Evolutionary conservation across 1,284 basidiomycete species (phyloP).

Genomic region (Leccinum colubrinum): DNA sequence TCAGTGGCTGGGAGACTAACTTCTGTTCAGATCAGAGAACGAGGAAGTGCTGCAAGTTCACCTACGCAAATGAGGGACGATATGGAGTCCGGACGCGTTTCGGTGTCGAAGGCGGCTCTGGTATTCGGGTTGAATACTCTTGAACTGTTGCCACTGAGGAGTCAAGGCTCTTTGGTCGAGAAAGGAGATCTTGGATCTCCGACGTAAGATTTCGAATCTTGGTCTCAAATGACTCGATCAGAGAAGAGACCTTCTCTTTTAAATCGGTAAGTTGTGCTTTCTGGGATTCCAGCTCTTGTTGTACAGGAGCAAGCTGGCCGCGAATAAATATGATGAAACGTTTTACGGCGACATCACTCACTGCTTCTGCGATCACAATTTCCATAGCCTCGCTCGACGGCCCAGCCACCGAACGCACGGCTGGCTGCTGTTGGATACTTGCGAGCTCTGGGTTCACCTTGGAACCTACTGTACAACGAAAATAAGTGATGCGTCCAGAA

Average conservation of each 20-base stretch:
- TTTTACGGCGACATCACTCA: slow-evolving; percentile 27
- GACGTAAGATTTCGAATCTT: slow-evolving; percentile 36
- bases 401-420: slow-evolving; percentile 9
- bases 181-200: slow-evolving; percentile 29
- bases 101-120: slow-evolving; percentile 31
- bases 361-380: slow-evolving; percentile 39
- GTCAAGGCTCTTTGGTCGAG: slow-evolving; percentile 14
- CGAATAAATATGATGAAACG: slow-evolving; percentile 9
- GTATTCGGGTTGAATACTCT: slow-evolving; percentile 23
- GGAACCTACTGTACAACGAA: slow-evolving; percentile 4
- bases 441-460: slow-evolving; percentile 5
- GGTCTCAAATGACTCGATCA: slow-evolving; percentile 33
- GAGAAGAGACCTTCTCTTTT: slow-evolving; percentile 35
- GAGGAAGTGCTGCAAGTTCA: slow-evolving; percentile 3
- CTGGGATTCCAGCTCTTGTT: slow-evolving; percentile 38
- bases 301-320: slow-evolving; percentile 51
- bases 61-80: slow-evolving; percentile 27
- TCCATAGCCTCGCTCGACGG: slow-evolving; percentile 24
- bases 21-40: slow-evolving; percentile 8
- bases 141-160: slow-evolving; percentile 9
- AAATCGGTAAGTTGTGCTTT: slow-evolving; percentile 42
- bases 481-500: neutral
- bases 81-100: slow-evolving; percentile 34
- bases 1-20: slow-evolving; percentile 23
- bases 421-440: slow-evolving; percentile 9